Evolutionary conservation across 2,329 filamentous ascomycete species (phyloP).

Genomic region (Arthrobotrys megalospora): DNA sequence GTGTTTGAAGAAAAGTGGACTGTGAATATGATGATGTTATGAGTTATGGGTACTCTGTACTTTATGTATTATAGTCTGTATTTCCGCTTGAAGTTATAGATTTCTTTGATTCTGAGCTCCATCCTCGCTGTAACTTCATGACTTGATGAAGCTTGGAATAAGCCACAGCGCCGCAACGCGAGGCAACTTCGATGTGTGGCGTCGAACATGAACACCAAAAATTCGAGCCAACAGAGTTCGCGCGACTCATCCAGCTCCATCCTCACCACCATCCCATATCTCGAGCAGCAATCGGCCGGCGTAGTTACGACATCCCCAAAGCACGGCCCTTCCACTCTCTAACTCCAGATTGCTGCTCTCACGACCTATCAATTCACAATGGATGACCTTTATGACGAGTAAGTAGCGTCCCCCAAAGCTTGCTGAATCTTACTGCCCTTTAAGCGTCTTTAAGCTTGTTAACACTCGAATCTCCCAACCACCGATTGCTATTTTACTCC

Average conservation of each 20-base stretch:
- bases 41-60: conserved; percentile 2
- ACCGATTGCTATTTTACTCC: conserved; percentile 4
- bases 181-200: conserved; percentile 42
- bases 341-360: conserved; percentile 21
- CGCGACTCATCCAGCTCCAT: conserved; percentile 58
- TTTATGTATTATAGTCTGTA: conserved; percentile 21
- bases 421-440: neutral
- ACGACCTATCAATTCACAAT: conserved; percentile 70
- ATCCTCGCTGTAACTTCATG: neutral
- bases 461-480: conserved; percentile 9
- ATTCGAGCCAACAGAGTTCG: conserved; percentile 56
- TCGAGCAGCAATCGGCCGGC: conserved; percentile 24
- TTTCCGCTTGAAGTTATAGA: conserved; percentile 2
- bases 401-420: conserved; percentile 64
- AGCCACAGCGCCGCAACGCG: conserved; percentile 40
- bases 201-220: conserved; percentile 55
- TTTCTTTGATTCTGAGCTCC: neutral
- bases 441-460: conserved; percentile 16
- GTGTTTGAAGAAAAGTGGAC: neutral
- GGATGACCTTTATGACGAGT: conserved; percentile 99
- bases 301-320: neutral
- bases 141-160: neutral
- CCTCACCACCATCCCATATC: conserved; percentile 31
- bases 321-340: conserved; percentile 1
- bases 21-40: conserved; percentile 19